Evolutionary conservation across 495 filamentous ascomycete genomes (phyloP).

Genomic region (Xylona heveae): DNA sequence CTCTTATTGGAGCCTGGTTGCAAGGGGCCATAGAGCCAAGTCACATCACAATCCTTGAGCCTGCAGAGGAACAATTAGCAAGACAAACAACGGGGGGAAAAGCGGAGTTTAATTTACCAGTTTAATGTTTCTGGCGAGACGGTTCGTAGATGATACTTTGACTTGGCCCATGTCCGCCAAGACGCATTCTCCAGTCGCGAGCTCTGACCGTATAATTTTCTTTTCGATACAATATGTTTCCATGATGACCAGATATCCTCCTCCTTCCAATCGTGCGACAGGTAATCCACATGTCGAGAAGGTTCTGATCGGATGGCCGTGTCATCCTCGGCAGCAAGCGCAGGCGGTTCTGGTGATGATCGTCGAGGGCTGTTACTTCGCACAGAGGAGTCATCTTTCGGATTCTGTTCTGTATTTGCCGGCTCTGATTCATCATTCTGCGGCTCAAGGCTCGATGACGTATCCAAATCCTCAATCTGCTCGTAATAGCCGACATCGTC

Average conservation of each 20-base stretch:
- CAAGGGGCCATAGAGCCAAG: conserved; percentile 90
- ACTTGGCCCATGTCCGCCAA: conserved; percentile 94
- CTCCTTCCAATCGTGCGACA: conserved; percentile 87
- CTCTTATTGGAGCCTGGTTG: conserved; percentile 36
- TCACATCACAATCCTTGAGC: conserved; percentile 94
- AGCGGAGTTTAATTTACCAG: conserved; percentile 62
- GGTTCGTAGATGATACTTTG: conserved; percentile 65
- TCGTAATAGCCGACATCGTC: conserved; percentile 19
- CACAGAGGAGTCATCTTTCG: not conserved
- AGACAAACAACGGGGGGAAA: conserved; percentile 2
- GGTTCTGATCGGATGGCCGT: conserved; percentile 55
- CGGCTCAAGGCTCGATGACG: conserved; percentile 8
- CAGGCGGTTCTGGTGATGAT: conserved; percentile 2
- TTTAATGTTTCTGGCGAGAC: conserved; percentile 77
- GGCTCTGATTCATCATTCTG: too few species aligned
- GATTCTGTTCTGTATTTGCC: not conserved
- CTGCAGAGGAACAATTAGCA: conserved; percentile 23
- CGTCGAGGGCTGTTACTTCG: not conserved
- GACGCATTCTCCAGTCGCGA: conserved; percentile 85
- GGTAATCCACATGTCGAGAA: conserved; percentile 84
- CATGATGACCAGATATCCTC: conserved; percentile 98
- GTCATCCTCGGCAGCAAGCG: conserved; percentile 51
- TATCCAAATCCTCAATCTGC: conserved; percentile 5
- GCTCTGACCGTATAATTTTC: conserved; percentile 57
- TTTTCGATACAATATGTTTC: conserved; percentile 69